These are phyloP conservation scores for Astrothelium subdiscretum DNA, from an alignment of 495 filamentous ascomycete genomes.

Conservation along the genomic window DNA sequence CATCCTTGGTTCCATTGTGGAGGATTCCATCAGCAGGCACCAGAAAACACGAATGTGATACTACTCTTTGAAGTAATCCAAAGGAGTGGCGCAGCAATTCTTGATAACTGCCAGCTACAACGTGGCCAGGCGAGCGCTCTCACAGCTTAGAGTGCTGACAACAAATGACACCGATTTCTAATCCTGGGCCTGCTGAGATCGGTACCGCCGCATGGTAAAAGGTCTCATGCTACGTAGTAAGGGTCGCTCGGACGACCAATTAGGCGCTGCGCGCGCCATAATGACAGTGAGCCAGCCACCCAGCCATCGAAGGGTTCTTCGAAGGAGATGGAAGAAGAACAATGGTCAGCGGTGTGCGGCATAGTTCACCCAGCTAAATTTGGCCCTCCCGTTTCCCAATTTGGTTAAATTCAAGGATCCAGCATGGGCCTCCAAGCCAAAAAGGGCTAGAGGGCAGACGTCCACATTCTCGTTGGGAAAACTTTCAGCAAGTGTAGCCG, in stretches of 20 bases:
- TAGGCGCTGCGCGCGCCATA: neutral
- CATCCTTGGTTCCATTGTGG: neutral
- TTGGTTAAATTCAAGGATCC: neutral
- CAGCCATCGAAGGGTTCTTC: neutral
- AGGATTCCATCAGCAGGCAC: neutral
- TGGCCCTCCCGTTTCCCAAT: neutral
- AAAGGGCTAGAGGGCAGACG: neutral
- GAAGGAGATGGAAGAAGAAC: neutral
- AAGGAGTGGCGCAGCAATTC: neutral
- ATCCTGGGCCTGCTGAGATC: neutral
- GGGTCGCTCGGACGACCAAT: neutral
- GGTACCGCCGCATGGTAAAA: neutral
- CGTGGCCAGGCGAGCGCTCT: neutral
- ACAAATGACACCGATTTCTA: neutral
- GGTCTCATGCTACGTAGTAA: neutral
- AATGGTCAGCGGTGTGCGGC: neutral
- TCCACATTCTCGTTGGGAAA: neutral
- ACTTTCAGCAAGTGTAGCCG: too few species aligned
- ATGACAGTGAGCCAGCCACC: neutral
- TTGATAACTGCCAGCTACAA: neutral
- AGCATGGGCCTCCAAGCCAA: neutral
- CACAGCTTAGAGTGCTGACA: neutral
- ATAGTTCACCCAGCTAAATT: neutral
- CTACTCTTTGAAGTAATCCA: neutral
- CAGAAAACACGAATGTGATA: neutral